Base-by-base conservation (phyloP, 139 green algal genomes). In the Pseudopediastrum boryanum region DNA sequence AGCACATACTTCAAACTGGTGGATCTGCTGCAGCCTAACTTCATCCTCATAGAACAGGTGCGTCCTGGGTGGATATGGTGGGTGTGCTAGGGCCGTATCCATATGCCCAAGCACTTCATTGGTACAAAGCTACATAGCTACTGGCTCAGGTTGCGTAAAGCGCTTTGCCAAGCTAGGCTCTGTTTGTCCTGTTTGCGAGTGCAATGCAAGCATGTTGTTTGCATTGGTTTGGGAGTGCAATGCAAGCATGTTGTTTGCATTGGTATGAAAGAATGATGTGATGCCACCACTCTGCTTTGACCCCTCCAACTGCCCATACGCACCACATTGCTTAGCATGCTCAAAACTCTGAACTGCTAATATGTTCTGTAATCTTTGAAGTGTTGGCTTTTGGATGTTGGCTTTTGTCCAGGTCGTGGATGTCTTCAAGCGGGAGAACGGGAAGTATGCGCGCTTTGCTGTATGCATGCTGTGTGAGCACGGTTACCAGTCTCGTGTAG, bases 1-100 rank as follows among this genome's bases (percentile, higher is more conserved):
- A 65, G 56, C 0, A 75, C 76, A 2, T 95, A 94, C 72, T 86
- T 88, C 13, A 43, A 79, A 2, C 84, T 91, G 6, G 78, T 92
- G 0, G 51, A 86, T 3, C 90, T 73, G 52, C 90, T 93, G 50
- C 48, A 89, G 44, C 91, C 91, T 2, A 66, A 44, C 0, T 94
- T 83, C 67, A 83, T 91, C 27, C 83, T 95, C 29, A 94, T 92
- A 86, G 91, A 95, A 85, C 92, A 95, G 56, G 89, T 93, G 35
- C 35, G 81, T 36, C n/a, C n/a, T n/a, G n/a, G 85, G 82, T 83
- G 50, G 12, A 77, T 66, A 2, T 83, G 50, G 21, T 83, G 29
- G 46, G 42, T 51, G 27, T 89, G 42, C 21, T 74, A 41, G 29
- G n/a, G n/a, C n/a, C n/a, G n/a, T n/a, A n/a, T n/a, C n/a, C n/a